Percentiles rank a stretch among this genome's conserved stretches.
Evolutionary conservation across 768 basidiomycete species (phyloP).

Genomic region (Auricularia sp.): DNA sequence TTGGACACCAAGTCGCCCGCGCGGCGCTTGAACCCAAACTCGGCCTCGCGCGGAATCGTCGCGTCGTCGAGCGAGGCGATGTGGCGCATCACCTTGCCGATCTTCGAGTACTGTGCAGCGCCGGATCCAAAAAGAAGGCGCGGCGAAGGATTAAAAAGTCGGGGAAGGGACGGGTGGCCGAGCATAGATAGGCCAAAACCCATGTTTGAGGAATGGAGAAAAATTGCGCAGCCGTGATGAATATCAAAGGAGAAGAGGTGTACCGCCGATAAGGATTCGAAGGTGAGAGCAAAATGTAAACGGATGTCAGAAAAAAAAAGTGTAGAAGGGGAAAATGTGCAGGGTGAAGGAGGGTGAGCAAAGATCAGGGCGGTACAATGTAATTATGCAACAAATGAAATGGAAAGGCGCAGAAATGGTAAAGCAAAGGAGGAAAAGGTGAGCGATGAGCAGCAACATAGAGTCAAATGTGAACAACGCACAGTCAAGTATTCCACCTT

Average conservation of each 20-base stretch:
- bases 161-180: no score
- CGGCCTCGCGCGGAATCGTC: constrained; percentile 48
- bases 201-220: no score
- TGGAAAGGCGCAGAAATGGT: background rate
- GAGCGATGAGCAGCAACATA: background rate
- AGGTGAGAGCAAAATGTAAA: no score
- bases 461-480: background rate
- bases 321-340: no score
- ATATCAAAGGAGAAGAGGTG: no score
- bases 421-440: constrained; percentile 14
- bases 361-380: no score
- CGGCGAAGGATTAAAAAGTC: background rate
- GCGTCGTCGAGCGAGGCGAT: constrained; percentile 48
- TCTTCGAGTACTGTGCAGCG: constrained; percentile 57
- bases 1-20: constrained; percentile 59
- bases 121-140: background rate
- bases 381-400: no score
- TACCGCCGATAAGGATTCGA: no score
- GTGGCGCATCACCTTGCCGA: constrained; percentile 83
- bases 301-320: no score
- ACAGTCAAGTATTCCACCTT: background rate
- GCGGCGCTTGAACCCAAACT: constrained; percentile 64
- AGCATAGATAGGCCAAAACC: no score
- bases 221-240: no score
- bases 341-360: no score